These are phyloP conservation scores for Penicillium polonicum DNA, from an alignment of 2,329 filamentous ascomycete species.

Conservation along the genomic window DNA sequence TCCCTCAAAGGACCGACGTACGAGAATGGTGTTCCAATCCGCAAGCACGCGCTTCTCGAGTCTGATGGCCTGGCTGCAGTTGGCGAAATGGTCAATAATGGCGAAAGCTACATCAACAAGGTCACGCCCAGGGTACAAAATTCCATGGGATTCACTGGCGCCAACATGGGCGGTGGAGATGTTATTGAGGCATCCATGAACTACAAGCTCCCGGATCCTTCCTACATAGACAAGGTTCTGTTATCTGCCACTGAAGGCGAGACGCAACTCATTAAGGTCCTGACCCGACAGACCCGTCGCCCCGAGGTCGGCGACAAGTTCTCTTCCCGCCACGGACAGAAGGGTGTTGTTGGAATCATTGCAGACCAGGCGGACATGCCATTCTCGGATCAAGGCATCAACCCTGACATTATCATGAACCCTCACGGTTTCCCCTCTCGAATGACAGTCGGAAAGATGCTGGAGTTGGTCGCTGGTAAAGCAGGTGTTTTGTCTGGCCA, in stretches of 20 bases:
- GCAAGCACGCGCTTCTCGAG: conserved; percentile 72
- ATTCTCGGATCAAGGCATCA: conserved; percentile 84
- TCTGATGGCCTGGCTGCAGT: conserved; percentile 86
- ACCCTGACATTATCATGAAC: conserved; percentile 99
- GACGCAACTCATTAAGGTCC: conserved; percentile 83
- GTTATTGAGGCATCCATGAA: conserved; percentile 49
- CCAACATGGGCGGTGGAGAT: conserved; percentile 54
- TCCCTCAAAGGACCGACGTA: conserved; percentile 62
- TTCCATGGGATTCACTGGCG: conserved; percentile 62
- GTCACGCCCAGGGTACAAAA: conserved; percentile 76
- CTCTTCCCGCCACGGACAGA: conserved; percentile 96
- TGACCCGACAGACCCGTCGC: conserved; percentile 90
- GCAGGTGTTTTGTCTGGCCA: conserved; percentile 82
- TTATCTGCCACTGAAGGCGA: conserved; percentile 86
- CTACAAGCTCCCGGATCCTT: conserved; percentile 80
- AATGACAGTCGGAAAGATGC: conserved; percentile 98
- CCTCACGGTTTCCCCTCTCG: conserved; percentile 98
- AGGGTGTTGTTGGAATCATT: conserved; percentile 95
- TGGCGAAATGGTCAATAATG: conserved; percentile 72
- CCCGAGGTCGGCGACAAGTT: conserved; percentile 98
- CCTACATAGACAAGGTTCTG: conserved; percentile 96
- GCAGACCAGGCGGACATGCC: conserved; percentile 96
- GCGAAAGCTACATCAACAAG: conserved; percentile 89
- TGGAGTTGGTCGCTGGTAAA: conserved; percentile 92
- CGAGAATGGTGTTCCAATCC: conserved; percentile 60